Evolutionary conservation across 2,329 filamentous ascomycete genomes (phyloP), one percentile per base, ranked within the genome.

Genomic region (Dendryphion nanum): DNA sequence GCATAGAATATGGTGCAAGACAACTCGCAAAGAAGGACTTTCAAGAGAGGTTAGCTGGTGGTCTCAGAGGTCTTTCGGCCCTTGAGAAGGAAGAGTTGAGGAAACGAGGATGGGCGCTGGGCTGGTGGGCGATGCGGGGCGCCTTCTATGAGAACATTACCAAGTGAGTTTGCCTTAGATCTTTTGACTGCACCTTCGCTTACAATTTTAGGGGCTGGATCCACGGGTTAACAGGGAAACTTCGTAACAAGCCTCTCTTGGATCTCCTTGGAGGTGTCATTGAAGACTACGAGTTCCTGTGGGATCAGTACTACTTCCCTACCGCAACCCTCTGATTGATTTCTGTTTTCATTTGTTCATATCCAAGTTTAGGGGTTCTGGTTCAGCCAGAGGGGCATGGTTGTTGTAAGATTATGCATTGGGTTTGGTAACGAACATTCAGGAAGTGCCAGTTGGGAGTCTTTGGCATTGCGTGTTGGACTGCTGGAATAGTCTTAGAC

Each of bases 71-170:
- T 1, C 59, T 93, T 20, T 95, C 91, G 17, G 81, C 85, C 6
- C 74, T 98, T 14, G 93, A 98, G 69, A 81, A 83, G 40, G 91
- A 96, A 51, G 91, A 97, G 71, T 81, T 94, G 75, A 82, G 77
- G 60, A 89, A 88, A 68, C 78, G 93, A 47, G 89, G 86, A 26
- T 95, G 89, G 89, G 83, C 82, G 2, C 84, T 96, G 74, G 86
- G 83, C 15, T 97, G 93, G 91, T 98, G 93, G 93, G 71, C 79
- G 18, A 93, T 98, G 88, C 81, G 91, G 43, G 91, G 93, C n/a
- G 89, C 90, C 2, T 95, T 95, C 55, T 98, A 98, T 67, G 88
- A 97, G 67, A 88, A 89, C 55, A 76, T 96, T 43, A 95, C 89
- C 33, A 79, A 76, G 76, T 79, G 67, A 53, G 74, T 59, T 30